Conservation (phyloP, 164 flowering plant genomes). For the Stephania yunnanensis region DNA sequence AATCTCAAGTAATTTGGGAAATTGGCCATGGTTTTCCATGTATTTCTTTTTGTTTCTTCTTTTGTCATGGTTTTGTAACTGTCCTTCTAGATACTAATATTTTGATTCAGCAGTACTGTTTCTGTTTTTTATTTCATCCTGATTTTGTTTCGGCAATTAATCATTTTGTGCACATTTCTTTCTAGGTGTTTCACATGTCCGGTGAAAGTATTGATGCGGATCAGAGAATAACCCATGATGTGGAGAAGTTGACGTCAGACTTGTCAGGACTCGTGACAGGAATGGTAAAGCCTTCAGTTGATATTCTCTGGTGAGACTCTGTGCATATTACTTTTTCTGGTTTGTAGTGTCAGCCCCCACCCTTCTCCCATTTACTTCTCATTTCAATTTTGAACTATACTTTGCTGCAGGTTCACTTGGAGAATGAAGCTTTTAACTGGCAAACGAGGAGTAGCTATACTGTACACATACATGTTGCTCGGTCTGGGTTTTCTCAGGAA, state of each 20-base stretch:
- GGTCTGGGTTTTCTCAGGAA: slow-evolving; percentile 89
- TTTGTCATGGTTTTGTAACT: too few relatives aligned
- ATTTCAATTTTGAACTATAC: not conserved
- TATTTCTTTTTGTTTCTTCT: too few relatives aligned
- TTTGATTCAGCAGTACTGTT: not conserved
- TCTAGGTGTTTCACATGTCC: slow-evolving; percentile 83
- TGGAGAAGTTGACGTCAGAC: slow-evolving; percentile 82
- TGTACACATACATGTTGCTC: slow-evolving; percentile 90
- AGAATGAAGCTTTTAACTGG: slow-evolving; percentile 96
- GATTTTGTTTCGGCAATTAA: not conserved
- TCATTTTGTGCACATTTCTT: slow-evolving; percentile 14
- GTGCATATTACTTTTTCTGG: not conserved
- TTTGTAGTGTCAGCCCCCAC: not conserved
- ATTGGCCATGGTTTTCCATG: too few relatives aligned
- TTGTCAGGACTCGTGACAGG: slow-evolving; percentile 93
- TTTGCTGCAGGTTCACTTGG: slow-evolving; percentile 82
- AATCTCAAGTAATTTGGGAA: too few relatives aligned
- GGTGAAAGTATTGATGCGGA: slow-evolving; percentile 80
- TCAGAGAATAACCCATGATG: slow-evolving; percentile 89
- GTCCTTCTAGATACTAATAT: not conserved
- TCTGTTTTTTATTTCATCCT: not conserved
- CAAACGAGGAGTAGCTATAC: slow-evolving; percentile 75
- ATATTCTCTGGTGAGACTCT: slow-evolving; percentile 77
- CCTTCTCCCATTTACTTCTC: not conserved
- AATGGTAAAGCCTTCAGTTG: slow-evolving; percentile 97